Evolutionary conservation across 2,329 filamentous ascomycete genomes (phyloP).

Genomic region (Aspergillus neoniger): DNA sequence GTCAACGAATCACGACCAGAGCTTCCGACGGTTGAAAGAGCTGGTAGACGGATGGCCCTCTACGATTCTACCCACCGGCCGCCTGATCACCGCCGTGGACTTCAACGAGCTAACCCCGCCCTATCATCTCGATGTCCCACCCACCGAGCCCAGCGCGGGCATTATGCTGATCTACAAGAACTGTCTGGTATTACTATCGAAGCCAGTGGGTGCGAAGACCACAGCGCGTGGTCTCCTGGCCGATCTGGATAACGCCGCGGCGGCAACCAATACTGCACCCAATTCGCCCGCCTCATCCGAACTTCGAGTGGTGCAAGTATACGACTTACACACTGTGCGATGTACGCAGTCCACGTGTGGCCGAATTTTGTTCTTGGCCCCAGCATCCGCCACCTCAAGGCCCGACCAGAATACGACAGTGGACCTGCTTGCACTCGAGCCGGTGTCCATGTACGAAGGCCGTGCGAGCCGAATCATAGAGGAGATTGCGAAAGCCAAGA

Average conservation of each 20-base stretch:
- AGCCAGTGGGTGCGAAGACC: slow-evolving; percentile 61
- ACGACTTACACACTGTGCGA: slow-evolving; percentile 68
- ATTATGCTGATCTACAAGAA: slow-evolving; percentile 86
- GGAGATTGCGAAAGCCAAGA: slow-evolving; percentile 80
- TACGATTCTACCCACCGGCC: slow-evolving; percentile 70
- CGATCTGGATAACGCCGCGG: slow-evolving; percentile 79
- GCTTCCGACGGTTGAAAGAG: slow-evolving; percentile 71
- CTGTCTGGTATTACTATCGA: slow-evolving; percentile 74
- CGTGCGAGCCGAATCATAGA: slow-evolving; percentile 77
- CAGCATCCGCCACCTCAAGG: slow-evolving; percentile 27
- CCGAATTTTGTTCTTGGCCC: slow-evolving; percentile 40
- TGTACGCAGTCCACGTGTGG: slow-evolving; percentile 57
- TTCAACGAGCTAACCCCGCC: slow-evolving; percentile 75
- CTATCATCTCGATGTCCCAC: slow-evolving; percentile 54
- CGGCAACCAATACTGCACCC: slow-evolving; percentile 45
- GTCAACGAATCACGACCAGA: slow-evolving; percentile 67
- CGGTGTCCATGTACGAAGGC: slow-evolving; percentile 75
- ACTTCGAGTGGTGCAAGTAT: slow-evolving; percentile 73
- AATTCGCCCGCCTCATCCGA: slow-evolving; percentile 56
- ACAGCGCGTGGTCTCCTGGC: slow-evolving; percentile 77
- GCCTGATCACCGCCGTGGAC: slow-evolving; percentile 79
- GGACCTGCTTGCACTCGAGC: slow-evolving; percentile 66
- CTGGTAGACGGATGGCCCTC: slow-evolving; percentile 77
- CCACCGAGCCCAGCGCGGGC: slow-evolving; percentile 56
- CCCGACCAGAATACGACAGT: slow-evolving; percentile 25